A percentile compares a stretch with the other conserved stretches of the same genome.
Conservation (phyloP, 306 rosid species). For the Prinsepia uniflora region DNA sequence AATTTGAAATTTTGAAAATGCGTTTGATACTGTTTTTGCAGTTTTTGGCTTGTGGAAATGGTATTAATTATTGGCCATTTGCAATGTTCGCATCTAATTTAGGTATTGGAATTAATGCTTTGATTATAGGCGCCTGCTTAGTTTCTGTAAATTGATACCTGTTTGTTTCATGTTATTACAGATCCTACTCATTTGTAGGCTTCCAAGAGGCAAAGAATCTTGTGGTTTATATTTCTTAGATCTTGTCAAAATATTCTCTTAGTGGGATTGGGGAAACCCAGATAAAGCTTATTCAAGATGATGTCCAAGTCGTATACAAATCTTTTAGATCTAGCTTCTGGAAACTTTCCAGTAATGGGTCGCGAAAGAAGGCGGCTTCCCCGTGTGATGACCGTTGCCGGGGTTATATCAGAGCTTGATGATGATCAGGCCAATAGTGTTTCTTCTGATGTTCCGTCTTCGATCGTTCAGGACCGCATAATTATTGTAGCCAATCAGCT, state of each 20-base stretch:
- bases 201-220: conserved; percentile 25
- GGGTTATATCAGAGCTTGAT: conserved; percentile 59
- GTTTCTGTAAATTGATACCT: conserved; percentile 13
- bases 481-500: conserved; percentile 61
- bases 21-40: not conserved
- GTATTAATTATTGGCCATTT: conserved; percentile 7
- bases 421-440: conserved; percentile 59
- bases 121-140: conserved; percentile 17
- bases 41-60: not conserved
- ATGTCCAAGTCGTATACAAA: conserved; percentile 62
- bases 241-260: conserved; percentile 15
- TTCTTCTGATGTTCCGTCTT: conserved; percentile 53
- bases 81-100: conserved; percentile 20
- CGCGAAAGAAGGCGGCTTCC: conserved; percentile 54
- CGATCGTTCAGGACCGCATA: conserved; percentile 43
- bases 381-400: conserved; percentile 55
- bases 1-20: not conserved
- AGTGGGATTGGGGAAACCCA: conserved; percentile 22
- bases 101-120: conserved; percentile 15
- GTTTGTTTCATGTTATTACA: conserved; percentile 21
- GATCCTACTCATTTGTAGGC: conserved; percentile 32
- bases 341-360: conserved; percentile 52
- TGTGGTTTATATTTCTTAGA: conserved; percentile 26
- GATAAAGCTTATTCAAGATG: conserved; percentile 30
- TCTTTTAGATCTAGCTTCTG: conserved; percentile 60